These are phyloP conservation scores for Melastoma malabathricum DNA, from an alignment of 345 rosid genomes.

Conservation along the genomic window DNA sequence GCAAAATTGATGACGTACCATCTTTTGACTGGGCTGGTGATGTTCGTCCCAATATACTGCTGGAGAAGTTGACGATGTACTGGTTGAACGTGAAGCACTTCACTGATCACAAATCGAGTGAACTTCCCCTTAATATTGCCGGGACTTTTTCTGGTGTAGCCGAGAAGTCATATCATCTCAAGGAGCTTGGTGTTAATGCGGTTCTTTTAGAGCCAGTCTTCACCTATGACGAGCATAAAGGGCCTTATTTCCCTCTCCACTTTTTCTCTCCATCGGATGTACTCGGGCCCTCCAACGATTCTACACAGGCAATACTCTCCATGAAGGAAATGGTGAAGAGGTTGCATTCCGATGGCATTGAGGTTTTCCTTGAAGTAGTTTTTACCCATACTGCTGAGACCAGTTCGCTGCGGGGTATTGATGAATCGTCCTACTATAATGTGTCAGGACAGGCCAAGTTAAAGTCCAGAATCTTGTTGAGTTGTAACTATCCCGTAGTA, in stretches of 20 bases:
- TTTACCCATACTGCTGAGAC: constrained; percentile 59
- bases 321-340: constrained; percentile 87
- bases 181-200: constrained; percentile 68
- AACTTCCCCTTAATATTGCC: constrained; percentile 34
- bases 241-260: constrained; percentile 73
- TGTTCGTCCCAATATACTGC: constrained; percentile 37
- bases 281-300: constrained; percentile 39
- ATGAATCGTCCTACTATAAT: constrained; percentile 50
- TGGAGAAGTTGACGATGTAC: constrained; percentile 59
- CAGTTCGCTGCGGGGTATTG: constrained; percentile 61
- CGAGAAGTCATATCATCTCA: constrained; percentile 58
- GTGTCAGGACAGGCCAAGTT: constrained; percentile 18
- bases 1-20: constrained; percentile 36
- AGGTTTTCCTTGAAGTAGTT: constrained; percentile 77
- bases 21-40: constrained; percentile 75
- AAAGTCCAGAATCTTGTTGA: constrained; percentile 34
- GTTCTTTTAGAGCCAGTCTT: constrained; percentile 76
- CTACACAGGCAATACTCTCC: constrained; percentile 41
- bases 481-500: constrained; percentile 63
- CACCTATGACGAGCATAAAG: constrained; percentile 47
- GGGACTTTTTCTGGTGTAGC: constrained; percentile 76
- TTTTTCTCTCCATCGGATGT: constrained; percentile 57
- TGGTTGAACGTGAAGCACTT: constrained; percentile 60
- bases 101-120: constrained; percentile 60
- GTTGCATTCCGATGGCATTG: constrained; percentile 63